These are phyloP conservation scores for Aspergillus sp. DNA, from an alignment of 2,329 filamentous ascomycete genomes.

Conservation along the genomic window DNA sequence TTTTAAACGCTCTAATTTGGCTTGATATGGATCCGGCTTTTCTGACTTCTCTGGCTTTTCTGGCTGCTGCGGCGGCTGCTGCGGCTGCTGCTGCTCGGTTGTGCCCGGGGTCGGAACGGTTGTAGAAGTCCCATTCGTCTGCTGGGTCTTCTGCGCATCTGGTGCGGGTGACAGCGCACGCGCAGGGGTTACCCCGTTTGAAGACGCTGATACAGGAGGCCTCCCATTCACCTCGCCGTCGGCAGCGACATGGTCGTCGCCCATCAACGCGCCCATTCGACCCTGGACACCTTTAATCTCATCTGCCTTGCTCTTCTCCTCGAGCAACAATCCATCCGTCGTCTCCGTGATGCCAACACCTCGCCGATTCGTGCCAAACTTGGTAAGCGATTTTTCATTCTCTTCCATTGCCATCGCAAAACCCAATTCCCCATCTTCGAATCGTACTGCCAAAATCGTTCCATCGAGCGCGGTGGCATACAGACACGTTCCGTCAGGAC, in stretches of 20 bases:
- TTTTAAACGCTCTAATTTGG: slow-evolving; percentile 64
- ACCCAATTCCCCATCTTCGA: slow-evolving; percentile 79
- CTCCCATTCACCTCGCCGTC: slow-evolving; percentile 46
- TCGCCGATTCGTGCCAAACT: slow-evolving; percentile 81
- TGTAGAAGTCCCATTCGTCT: slow-evolving; percentile 27
- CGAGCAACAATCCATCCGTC: slow-evolving; percentile 75
- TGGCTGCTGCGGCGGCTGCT: slow-evolving; percentile 15
- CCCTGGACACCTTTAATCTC: slow-evolving; percentile 86
- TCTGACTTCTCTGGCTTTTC: slow-evolving; percentile 13
- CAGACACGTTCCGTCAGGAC: slow-evolving; percentile 77
- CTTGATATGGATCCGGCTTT: slow-evolving; percentile 47
- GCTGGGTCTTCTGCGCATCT: slow-evolving; percentile 25
- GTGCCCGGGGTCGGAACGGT: slow-evolving; percentile 8
- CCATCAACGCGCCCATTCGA: slow-evolving; percentile 97
- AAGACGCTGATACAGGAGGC: slow-evolving; percentile 21
- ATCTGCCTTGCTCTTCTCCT: slow-evolving; percentile 85
- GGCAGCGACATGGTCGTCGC: slow-evolving; percentile 56
- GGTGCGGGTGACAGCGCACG: slow-evolving; percentile 21
- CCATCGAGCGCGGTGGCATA: slow-evolving; percentile 86
- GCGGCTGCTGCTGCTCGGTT: slow-evolving; percentile 2
- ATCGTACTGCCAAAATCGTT: slow-evolving; percentile 71
- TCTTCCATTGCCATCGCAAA: slow-evolving; percentile 79
- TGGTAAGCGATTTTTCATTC: slow-evolving; percentile 86
- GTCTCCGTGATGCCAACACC: slow-evolving; percentile 88
- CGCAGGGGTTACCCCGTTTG: slow-evolving; percentile 37